Conservation (phyloP, 352 stramenopile species). For the Phytophthora meadii region DNA sequence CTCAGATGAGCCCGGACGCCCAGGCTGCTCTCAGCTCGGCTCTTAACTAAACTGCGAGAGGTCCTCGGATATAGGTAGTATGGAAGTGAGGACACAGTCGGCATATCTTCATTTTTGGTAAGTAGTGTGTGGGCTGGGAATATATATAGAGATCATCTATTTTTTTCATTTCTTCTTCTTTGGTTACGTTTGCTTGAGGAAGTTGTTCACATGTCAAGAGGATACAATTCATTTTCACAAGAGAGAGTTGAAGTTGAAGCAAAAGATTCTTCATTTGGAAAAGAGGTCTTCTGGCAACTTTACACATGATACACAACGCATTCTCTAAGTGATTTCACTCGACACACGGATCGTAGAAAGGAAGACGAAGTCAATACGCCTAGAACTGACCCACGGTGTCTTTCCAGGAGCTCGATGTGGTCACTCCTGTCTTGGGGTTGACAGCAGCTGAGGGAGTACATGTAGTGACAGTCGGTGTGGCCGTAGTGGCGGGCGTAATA, state of each 20-base stretch:
- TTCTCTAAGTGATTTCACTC: conserved; percentile 45
- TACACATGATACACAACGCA: conserved; percentile 22
- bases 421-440: conserved; percentile 14
- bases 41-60: conserved; percentile 45
- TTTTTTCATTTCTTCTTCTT: conserved; percentile 3
- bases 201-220: not conserved
- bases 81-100: not conserved
- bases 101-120: conserved; percentile 37
- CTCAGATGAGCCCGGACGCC: conserved; percentile 73
- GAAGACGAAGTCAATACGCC: conserved; percentile 5
- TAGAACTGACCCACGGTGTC: conserved; percentile 23
- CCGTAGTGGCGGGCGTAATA: not conserved
- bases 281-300: conserved; percentile 14
- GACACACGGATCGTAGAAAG: conserved; percentile 23
- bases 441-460: not conserved
- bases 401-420: conserved; percentile 18
- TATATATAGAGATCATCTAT: conserved; percentile 46
- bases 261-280: conserved; percentile 14
- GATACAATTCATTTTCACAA: not conserved
- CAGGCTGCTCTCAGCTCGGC: conserved; percentile 71
- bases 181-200: not conserved
- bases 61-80: conserved; percentile 27
- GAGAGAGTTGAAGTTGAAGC: conserved; percentile 2
- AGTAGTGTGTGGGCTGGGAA: conserved; percentile 42
- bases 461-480: conserved; percentile 3